These are phyloP conservation scores for Parsonsia alboflavescens DNA, from an alignment of 257 asterid genomes.

Conservation along the genomic window DNA sequence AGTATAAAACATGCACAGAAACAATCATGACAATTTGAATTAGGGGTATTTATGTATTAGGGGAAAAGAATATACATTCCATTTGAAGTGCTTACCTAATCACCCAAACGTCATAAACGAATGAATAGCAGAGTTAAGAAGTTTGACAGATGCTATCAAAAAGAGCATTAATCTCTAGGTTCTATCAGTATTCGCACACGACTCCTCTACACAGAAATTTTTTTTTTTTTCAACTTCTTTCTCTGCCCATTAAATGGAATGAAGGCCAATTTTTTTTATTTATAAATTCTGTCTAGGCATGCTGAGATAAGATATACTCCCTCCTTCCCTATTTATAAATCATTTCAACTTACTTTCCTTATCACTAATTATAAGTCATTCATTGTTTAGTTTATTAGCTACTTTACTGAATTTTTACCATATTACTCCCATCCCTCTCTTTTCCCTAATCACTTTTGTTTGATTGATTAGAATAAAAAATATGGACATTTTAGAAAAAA, in stretches of 20 bases:
- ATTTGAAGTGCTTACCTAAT: neutral
- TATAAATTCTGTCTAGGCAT: neutral
- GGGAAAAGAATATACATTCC: neutral
- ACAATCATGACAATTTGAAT: neutral
- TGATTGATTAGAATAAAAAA: too few relatives aligned
- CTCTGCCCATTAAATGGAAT: neutral
- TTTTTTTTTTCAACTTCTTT: neutral
- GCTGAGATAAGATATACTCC: neutral
- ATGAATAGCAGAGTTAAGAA: neutral
- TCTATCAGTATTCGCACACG: neutral
- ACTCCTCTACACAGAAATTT: neutral
- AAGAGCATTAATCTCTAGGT: neutral
- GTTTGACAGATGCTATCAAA: neutral
- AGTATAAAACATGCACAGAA: neutral
- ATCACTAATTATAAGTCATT: too few relatives aligned
- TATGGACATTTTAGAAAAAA: too few relatives aligned
- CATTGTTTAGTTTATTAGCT: too few relatives aligned
- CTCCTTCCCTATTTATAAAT: too few relatives aligned
- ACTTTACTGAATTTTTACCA: too few relatives aligned
- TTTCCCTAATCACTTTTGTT: too few relatives aligned
- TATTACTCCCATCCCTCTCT: too few relatives aligned
- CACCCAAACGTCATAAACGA: neutral
- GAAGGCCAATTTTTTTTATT: neutral
- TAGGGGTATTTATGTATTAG: neutral
- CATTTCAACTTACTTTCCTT: too few relatives aligned